Base-by-base conservation (phyloP, 345 rosid species). In the Populus euphratica region DNA sequence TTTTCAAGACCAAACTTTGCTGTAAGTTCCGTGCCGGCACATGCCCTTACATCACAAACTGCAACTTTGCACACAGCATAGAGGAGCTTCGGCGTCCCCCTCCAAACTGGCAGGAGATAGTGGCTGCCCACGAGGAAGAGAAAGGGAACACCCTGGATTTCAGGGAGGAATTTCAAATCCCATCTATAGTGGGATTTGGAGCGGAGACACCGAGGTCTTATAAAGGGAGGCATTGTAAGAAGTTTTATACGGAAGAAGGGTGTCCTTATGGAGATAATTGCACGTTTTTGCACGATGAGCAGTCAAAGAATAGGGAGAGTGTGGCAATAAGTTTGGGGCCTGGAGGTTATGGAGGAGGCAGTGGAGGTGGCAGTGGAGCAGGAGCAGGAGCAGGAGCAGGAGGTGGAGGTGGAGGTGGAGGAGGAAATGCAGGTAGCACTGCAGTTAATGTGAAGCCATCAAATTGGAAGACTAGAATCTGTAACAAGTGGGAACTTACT, bases 381-480 rank as follows among this genome's bases (percentile, higher is more conserved):
- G 82, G 78, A 0, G 82, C 79, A 0, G 84, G 81, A 0, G 83
- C 75, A 0, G 80, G 73, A 0, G 82, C 71, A 0, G 66, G 78
- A 11, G 86, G 69, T 29, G 83, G 82, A 29, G 84, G 23, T 47
- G 82, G 36, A 31, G 79, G 70, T 2, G 86, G 78, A 2, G 85
- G 49, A 33, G 88, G 79, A 27, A 84, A 63, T 82, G 86, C 39
- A 35, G 68, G 80, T 25, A 88, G 83, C 16, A 71, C n/a, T 74
- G 83, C 44, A 33, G 75, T 82, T 5, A 87, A 85, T 75, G 64
- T 87, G 79, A 96, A 96, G 89, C 97, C 98, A 0, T 92, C 98
- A 4, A 96, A 92, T 85, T 96, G 99, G 99, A 96, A 96, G 81
- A 93, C 97, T 5, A 88, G 98, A 87, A 96, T 96, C 72, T 96